Conservation (phyloP, 2,329 filamentous ascomycete species). For the Hypomyces perniciosus region DNA sequence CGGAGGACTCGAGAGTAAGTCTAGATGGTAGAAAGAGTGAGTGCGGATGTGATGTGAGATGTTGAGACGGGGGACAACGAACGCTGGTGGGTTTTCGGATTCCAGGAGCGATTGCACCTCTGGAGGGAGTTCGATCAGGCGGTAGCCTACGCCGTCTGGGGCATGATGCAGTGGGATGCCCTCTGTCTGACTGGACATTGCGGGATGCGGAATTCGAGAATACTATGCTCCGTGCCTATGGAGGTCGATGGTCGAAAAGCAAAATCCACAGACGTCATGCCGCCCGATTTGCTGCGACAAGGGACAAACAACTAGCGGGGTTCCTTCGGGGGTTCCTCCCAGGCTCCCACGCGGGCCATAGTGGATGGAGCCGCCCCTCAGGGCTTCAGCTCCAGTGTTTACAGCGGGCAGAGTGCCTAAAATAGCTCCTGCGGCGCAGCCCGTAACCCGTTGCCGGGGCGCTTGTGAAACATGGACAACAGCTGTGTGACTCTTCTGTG, state of each 20-base stretch:
- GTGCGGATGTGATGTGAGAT: background rate
- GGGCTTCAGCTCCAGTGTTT: background rate
- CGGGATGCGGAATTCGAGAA: background rate
- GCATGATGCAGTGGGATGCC: conserved; percentile 47
- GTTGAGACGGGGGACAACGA: conserved; percentile 22
- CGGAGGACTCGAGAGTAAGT: conserved; percentile 43
- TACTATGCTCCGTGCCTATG: background rate
- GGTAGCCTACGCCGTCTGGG: conserved; percentile 47
- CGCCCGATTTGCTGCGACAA: background rate
- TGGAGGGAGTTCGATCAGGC: conserved; percentile 56
- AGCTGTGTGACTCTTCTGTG: background rate
- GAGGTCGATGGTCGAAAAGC: background rate
- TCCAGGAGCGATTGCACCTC: conserved; percentile 52
- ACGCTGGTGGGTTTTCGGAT: conserved; percentile 48
- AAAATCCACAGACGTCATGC: too few species aligned
- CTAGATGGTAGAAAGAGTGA: conserved; percentile 23
- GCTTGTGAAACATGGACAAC: background rate
- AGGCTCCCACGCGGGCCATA: background rate
- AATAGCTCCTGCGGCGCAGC: background rate
- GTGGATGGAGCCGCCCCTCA: background rate
- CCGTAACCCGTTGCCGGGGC: background rate
- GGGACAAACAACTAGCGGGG: background rate
- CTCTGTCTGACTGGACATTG: conserved; percentile 43
- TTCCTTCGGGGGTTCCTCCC: background rate
- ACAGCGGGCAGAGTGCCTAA: background rate